Base-by-base conservation (phyloP, 2,329 filamentous ascomycete species). In the Penicillium rolfsii region DNA sequence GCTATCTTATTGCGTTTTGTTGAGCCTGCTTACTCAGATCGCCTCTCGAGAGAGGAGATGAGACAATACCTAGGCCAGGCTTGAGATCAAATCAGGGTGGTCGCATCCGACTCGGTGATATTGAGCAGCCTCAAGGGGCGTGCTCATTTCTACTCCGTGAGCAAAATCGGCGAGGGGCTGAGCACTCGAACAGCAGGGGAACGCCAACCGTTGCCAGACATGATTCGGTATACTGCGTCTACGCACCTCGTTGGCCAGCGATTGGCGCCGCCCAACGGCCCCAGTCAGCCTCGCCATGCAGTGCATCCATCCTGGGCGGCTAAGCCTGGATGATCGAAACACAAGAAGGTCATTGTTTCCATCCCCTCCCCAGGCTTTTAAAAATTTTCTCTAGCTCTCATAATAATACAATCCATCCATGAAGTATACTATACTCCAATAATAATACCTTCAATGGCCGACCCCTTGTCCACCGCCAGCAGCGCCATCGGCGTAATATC, bases 71-170 rank as follows among this genome's bases (percentile, higher is more conserved):
- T 2, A 12, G 38, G 12, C 7, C 26, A 48, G 45, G 45, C 46
- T 49, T 14, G 45, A 30, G 45, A 49, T n/a, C 11, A 26, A 14
- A 49, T 55, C 46, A 40, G 22, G 30, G 40, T 19, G 12, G 22
- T 33, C 30, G 30, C 4, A 33, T 33, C 30, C 8, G 30, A 11
- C 30, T 33, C 9, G 11, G 30, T 33, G 30, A 33, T 52, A 59
- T 57, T 53, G 60, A 60, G 14, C 40, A 24, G 61, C 19, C 36
- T 60, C 28, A 19, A 28, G 53, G 53, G 53, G 26, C 53, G 53
- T 63, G 61, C 58, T 53, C 58, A 59, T 43, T 56, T 61, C 55
- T 64, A 64, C 58, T 64, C 58, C 61, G 61, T 24, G 55, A 63
- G 61, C 54, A 60, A 60, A 60, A 63, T 52, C 52, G 50, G 55